Conservation (phyloP, 2,329 filamentous ascomycete species). For the Harringtonia aguacate region DNA sequence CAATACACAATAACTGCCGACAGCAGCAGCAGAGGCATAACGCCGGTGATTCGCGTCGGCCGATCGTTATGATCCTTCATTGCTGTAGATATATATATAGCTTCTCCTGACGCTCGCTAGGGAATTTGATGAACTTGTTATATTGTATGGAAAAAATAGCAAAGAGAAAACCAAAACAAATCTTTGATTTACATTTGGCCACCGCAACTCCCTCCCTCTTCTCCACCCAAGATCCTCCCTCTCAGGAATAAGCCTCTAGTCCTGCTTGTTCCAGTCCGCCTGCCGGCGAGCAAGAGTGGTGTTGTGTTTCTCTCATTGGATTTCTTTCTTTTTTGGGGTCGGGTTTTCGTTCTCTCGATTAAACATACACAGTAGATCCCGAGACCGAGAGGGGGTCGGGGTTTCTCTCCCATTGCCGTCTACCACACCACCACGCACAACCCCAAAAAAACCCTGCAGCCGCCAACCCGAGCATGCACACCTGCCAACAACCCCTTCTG, state of each 20-base stretch:
- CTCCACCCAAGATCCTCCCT: background rate
- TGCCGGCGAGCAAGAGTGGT: background rate
- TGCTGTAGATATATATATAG: too few relatives aligned
- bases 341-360: slow-evolving; percentile 1
- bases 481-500: too few relatives aligned
- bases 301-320: background rate
- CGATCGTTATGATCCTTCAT: too few relatives aligned
- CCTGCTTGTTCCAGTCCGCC: background rate
- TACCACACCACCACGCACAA: too few relatives aligned
- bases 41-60: too few relatives aligned
- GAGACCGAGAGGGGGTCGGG: slow-evolving; percentile 2
- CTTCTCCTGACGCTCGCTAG: too few relatives aligned
- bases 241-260: background rate
- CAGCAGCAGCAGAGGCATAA: too few relatives aligned
- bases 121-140: slow-evolving; percentile 1
- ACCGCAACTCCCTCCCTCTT: slow-evolving; percentile 3
- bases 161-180: slow-evolving; percentile 3
- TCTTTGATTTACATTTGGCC: slow-evolving; percentile 7
- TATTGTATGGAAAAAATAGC: background rate
- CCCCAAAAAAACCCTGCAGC: background rate
- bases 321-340: background rate
- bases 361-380: slow-evolving; percentile 8
- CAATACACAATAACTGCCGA: too few relatives aligned
- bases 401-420: background rate
- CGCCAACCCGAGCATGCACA: too few relatives aligned